phyloP scores from a whole-genome alignment of 306 rosid species.

The Lathyrus oleraceus region DNA sequence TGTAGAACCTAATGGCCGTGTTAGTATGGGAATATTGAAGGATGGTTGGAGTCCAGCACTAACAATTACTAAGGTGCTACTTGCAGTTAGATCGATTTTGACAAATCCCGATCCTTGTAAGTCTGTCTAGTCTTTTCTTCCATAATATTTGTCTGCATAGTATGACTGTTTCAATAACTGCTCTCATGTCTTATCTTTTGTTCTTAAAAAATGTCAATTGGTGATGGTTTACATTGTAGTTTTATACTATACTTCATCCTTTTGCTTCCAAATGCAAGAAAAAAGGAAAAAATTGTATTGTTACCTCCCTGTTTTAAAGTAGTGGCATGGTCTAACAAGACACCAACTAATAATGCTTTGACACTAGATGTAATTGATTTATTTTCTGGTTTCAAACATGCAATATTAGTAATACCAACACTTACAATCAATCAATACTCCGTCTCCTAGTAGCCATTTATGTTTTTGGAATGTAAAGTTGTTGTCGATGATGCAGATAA shows the following conservation, averaged over 20 bases:
- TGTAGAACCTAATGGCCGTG: constrained; percentile 62
- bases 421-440: not conserved
- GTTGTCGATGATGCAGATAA: constrained; percentile 52
- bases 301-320: constrained; percentile 3
- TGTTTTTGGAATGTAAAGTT: constrained; percentile 18
- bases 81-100: constrained; percentile 66
- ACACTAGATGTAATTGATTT: not conserved
- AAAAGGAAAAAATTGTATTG: constrained; percentile 6
- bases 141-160: not conserved
- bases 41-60: constrained; percentile 97
- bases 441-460: not conserved
- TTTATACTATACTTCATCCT: not conserved
- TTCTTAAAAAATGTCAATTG: not conserved
- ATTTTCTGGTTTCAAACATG: constrained; percentile 1
- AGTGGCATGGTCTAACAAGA: not conserved
- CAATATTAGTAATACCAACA: not conserved
- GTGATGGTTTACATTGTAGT: not conserved
- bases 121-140: constrained; percentile 36
- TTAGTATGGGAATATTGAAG: constrained; percentile 68
- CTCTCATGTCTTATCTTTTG: not conserved
- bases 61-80: constrained; percentile 76
- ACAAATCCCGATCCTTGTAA: constrained; percentile 79
- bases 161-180: not conserved
- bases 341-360: not conserved
- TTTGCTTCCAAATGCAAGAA: constrained; percentile 12